Conservation (phyloP, 1,284 basidiomycete species). For the Caloboletus firmus region DNA sequence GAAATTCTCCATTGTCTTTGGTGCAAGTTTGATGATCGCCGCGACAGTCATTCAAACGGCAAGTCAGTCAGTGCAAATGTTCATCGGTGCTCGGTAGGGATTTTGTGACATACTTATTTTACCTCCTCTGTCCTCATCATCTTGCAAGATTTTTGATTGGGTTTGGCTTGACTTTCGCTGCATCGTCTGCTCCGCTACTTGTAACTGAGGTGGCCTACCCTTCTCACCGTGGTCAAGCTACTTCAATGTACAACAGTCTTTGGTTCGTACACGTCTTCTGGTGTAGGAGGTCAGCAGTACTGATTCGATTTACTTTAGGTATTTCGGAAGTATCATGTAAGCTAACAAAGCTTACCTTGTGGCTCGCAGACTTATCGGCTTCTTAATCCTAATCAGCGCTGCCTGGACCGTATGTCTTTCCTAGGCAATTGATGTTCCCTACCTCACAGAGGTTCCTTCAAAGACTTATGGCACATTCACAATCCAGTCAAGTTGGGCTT, state of each 20-base stretch:
- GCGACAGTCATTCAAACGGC: constrained; percentile 68
- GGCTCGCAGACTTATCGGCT: background rate
- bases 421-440: background rate
- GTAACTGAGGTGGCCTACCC: constrained; percentile 78
- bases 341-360: background rate
- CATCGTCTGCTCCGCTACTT: constrained; percentile 56
- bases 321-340: constrained; percentile 72
- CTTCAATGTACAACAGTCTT: constrained; percentile 71
- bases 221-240: constrained; percentile 67
- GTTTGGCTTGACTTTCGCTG: background rate
- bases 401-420: constrained; percentile 40
- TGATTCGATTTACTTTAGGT: background rate
- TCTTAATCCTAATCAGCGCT: constrained; percentile 38
- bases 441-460: background rate
- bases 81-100: constrained; percentile 62
- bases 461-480: constrained; percentile 66
- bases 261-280: constrained; percentile 44
- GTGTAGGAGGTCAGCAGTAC: background rate
- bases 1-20: background rate
- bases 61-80: constrained; percentile 71
- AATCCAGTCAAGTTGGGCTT: constrained; percentile 63
- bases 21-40: constrained; percentile 59
- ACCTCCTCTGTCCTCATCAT: background rate
- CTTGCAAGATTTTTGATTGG: background rate
- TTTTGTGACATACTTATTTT: background rate